Base-by-base conservation (phyloP, 257 asterid species). In the Petunia secreta region DNA sequence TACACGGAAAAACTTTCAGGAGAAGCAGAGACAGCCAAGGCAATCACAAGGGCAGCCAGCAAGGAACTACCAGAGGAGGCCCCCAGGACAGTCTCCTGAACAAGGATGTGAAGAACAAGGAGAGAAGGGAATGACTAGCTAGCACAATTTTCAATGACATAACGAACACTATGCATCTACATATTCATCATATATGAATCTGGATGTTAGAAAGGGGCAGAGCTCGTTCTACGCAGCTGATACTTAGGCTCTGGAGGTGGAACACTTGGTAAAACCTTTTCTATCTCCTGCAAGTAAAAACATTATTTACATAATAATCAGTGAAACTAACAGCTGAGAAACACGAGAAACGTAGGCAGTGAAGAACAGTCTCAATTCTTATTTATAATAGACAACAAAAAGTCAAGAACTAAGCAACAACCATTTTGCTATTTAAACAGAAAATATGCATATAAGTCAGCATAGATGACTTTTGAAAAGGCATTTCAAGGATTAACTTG, bases 181-280 rank as follows among this genome's bases (percentile, higher is more conserved):
- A 75, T 54, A 67, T 79, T 74, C 76, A n/a, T 79, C 77, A 9
- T 5, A 7, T 44, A 50, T 71, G 77, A 71, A 48, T 48, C 34
- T 71, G 77, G 77, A 75, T 68, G 79, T 88, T 80, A 88, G 78
- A 88, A 41, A 10, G 88, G 80, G 25, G 83, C 82, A 5, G 90
- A 86, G 75, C 91, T 88, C 79, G 89, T 86, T 82, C 89, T 77
- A 25, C 89, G 84, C 63, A 88, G 83, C 83, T 88, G 91, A 80
- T 88, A 86, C 82, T 79, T 88, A 11, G 88, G 89, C 83, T 88
- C 89, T 10, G 84, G 88, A 57, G 79, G 84, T 63, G 84, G 88
- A 37, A 79, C 81, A 66, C 74, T 66, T 14, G 89, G 84, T 41
- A 88, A 69, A 46, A 82, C 80, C 81, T 82, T 79, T 80, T 86